phyloP scores from a whole-genome alignment of 2,329 filamentous ascomycete species.

The Fusarium chlamydosporum region DNA sequence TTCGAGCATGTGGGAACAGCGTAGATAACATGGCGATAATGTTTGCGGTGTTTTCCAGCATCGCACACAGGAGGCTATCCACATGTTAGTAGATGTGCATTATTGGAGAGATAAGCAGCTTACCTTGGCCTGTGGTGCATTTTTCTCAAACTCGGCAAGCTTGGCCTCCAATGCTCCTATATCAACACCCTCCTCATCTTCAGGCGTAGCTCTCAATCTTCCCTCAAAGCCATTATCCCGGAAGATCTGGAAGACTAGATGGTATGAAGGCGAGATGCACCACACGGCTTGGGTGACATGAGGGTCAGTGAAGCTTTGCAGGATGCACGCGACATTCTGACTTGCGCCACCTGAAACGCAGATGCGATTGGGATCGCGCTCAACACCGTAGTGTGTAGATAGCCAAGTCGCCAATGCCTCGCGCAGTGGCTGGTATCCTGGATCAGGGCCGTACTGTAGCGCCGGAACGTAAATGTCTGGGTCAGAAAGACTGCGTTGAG shows the following conservation, averaged over 20 bases:
- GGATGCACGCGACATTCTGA: slow-evolving; percentile 82
- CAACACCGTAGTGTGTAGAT: slow-evolving; percentile 68
- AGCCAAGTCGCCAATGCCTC: slow-evolving; percentile 80
- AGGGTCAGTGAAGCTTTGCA: slow-evolving; percentile 86
- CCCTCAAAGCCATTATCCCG: slow-evolving; percentile 81
- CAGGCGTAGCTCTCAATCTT: slow-evolving; percentile 77
- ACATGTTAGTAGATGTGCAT: slow-evolving; percentile 12
- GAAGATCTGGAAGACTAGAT: slow-evolving; percentile 87
- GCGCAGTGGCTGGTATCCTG: slow-evolving; percentile 79
- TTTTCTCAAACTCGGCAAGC: slow-evolving; percentile 52
- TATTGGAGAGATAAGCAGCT: not conserved
- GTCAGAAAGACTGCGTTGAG: slow-evolving; percentile 72
- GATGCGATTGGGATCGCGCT: slow-evolving; percentile 70
- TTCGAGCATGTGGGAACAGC: slow-evolving; percentile 91
- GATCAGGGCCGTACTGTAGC: slow-evolving; percentile 85
- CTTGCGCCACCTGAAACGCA: slow-evolving; percentile 88
- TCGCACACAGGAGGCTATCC: slow-evolving; percentile 65
- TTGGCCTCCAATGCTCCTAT: slow-evolving; percentile 63
- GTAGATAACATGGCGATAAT: slow-evolving; percentile 91
- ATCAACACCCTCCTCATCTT: slow-evolving; percentile 84
- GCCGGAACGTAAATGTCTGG: slow-evolving; percentile 71
- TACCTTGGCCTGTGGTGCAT: slow-evolving; percentile 38
- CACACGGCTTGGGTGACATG: slow-evolving; percentile 80
- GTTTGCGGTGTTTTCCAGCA: slow-evolving; percentile 74
- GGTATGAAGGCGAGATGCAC: slow-evolving; percentile 86